Evolutionary conservation across 2,329 filamentous ascomycete genomes (phyloP).

Genomic region (Diaporthe sp.): DNA sequence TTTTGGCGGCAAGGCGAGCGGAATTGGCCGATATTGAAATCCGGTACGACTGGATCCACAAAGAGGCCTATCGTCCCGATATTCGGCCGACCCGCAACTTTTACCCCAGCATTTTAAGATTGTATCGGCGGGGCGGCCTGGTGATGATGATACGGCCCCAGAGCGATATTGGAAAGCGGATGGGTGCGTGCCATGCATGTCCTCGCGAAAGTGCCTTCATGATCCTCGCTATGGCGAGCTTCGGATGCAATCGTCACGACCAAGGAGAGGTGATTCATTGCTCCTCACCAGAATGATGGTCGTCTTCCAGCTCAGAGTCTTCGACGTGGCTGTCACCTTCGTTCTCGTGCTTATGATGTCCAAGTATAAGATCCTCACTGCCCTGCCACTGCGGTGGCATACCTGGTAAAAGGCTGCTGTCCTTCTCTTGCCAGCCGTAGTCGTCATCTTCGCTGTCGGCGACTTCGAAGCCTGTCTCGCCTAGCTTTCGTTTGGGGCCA

Average conservation of each 20-base stretch:
- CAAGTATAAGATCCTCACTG: constrained; percentile 72
- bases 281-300: constrained; percentile 40
- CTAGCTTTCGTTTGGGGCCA: constrained; percentile 73
- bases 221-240: neutral
- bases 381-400: constrained; percentile 77
- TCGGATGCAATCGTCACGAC: constrained; percentile 6
- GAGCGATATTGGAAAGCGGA: neutral
- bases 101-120: constrained; percentile 34
- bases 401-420: constrained; percentile 70
- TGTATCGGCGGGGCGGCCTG: constrained; percentile 18
- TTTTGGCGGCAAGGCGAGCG: constrained; percentile 38
- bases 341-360: constrained; percentile 45
- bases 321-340: constrained; percentile 58
- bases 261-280: constrained; percentile 28
- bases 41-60: constrained; percentile 31
- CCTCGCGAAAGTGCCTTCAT: neutral
- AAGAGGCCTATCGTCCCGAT: constrained; percentile 33
- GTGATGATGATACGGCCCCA: constrained; percentile 18
- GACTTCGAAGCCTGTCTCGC: constrained; percentile 70
- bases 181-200: neutral
- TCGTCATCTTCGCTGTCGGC: constrained; percentile 76
- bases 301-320: constrained; percentile 46
- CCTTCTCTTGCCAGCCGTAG: constrained; percentile 79
- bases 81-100: constrained; percentile 36
- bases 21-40: constrained; percentile 36